A percentile compares a stretch with the other conserved stretches of the same genome.
Evolutionary conservation across 2,329 filamentous ascomycete genomes (phyloP).

Genomic region (Aspergillus cejpii): DNA sequence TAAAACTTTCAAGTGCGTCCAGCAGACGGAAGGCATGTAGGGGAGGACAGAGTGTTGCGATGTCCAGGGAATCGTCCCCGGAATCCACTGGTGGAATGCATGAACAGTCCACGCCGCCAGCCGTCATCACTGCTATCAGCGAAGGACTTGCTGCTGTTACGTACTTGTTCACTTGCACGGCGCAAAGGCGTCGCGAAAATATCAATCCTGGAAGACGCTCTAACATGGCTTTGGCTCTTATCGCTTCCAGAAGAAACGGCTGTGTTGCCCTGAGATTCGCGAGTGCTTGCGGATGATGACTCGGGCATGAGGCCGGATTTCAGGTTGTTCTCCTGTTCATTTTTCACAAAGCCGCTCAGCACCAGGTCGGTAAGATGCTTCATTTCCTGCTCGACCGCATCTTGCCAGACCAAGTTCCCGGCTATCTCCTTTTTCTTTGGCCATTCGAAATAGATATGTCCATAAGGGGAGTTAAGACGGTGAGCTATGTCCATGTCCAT

Average conservation of each 20-base stretch:
- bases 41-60: conserved; percentile 21
- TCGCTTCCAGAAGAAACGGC: conserved; percentile 3
- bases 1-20: not conserved
- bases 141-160: not conserved
- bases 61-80: conserved; percentile 10
- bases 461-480: conserved; percentile 23
- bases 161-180: conserved; percentile 11
- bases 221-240: conserved; percentile 1
- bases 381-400: conserved; percentile 21
- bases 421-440: conserved; percentile 8
- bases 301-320: not conserved
- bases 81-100: conserved; percentile 6
- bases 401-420: conserved; percentile 16
- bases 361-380: conserved; percentile 18
- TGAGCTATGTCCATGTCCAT: too few species aligned
- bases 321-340: conserved; percentile 6
- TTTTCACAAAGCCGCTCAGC: conserved; percentile 16
- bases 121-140: conserved; percentile 2
- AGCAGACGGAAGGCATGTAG: conserved; percentile 15
- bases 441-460: conserved; percentile 28
- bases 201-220: conserved; percentile 5
- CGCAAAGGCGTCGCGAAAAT: conserved; percentile 9
- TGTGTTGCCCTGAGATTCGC: conserved; percentile 1
- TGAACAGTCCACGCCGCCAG: conserved; percentile 12
- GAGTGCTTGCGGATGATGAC: conserved; percentile 1